A percentile compares a stretch with the other conserved stretches of the same genome.
Evolutionary conservation across 805 yeast genomes (phyloP).

Genomic region (Teunomyces stri): DNA sequence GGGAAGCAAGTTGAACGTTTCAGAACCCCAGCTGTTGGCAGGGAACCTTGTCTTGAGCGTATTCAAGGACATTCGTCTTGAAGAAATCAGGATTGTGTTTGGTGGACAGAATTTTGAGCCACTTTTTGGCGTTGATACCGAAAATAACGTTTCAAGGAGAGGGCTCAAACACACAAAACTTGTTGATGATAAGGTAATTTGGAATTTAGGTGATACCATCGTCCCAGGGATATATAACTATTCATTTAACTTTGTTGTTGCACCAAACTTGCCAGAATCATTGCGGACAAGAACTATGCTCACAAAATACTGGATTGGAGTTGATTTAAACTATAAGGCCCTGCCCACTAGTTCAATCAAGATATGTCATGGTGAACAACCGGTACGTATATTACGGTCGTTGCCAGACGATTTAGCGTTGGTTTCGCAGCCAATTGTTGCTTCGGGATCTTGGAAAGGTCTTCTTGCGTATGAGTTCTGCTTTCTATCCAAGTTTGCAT

Average conservation of each 20-base stretch:
- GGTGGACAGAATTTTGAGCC: slow-evolving; percentile 1
- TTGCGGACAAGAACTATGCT: slow-evolving; percentile 1
- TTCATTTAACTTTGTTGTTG: slow-evolving; percentile 13
- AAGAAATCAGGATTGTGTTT: background rate
- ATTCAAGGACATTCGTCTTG: background rate
- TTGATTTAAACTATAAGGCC: background rate
- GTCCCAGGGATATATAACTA: slow-evolving; percentile 12
- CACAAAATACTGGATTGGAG: slow-evolving; percentile 1
- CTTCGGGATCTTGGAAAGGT: slow-evolving; percentile 18
- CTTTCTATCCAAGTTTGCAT: slow-evolving; percentile 14
- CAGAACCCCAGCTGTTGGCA: background rate
- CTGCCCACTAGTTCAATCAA: background rate
- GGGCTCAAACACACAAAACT: slow-evolving; percentile 1
- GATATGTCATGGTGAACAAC: background rate
- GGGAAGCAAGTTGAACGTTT: background rate
- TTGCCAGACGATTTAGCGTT: background rate
- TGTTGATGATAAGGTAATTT: background rate
- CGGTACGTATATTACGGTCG: background rate
- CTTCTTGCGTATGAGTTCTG: slow-evolving; percentile 15
- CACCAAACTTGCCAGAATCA: slow-evolving; percentile 12
- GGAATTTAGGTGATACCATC: background rate
- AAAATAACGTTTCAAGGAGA: background rate
- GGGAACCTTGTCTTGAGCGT: background rate
- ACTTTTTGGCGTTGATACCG: background rate
- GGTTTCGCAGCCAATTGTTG: slow-evolving; percentile 9